Evolutionary conservation across 148 eudicot genomes (phyloP).

Genomic region (Nyssa sinensis): DNA sequence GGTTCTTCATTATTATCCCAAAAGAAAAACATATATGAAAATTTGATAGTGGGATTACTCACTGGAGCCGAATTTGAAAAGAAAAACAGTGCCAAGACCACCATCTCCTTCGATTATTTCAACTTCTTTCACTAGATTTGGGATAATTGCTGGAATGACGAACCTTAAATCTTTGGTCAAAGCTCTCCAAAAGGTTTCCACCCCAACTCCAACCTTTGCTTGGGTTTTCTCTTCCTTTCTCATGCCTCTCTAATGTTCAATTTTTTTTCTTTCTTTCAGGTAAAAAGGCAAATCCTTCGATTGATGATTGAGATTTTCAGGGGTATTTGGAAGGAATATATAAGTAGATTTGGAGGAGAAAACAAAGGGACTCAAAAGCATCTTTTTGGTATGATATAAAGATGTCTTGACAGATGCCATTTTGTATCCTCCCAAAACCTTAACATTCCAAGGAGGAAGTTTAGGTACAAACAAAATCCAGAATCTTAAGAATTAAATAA

Average conservation of each 20-base stretch:
- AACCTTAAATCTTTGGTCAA: conserved; percentile 12
- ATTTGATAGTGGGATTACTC: not conserved
- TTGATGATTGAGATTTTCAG: not conserved
- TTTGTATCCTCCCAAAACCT: not conserved
- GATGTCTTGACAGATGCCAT: not conserved
- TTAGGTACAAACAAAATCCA: no score
- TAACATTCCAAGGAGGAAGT: no score
- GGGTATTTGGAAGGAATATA: not conserved
- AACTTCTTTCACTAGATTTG: conserved; percentile 13
- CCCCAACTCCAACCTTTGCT: conserved; percentile 18
- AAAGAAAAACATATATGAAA: no score
- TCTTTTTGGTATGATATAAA: not conserved
- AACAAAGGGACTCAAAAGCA: not conserved
- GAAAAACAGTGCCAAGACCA: conserved; percentile 23
- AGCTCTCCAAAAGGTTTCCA: conserved; percentile 22
- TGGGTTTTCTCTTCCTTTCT: conserved; percentile 16
- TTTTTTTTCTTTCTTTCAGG: no score
- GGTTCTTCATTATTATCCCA: no score
- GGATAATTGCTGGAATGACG: conserved; percentile 7
- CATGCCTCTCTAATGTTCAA: conserved; percentile 7
- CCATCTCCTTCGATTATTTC: conserved; percentile 26
- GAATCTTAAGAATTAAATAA: no score
- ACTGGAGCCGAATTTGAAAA: conserved; percentile 17
- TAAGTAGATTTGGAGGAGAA: not conserved
- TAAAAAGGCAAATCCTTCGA: conserved; percentile 7